Base-by-base conservation (phyloP, 495 filamentous ascomycete species). In the Trichoderma asperelloides region DNA sequence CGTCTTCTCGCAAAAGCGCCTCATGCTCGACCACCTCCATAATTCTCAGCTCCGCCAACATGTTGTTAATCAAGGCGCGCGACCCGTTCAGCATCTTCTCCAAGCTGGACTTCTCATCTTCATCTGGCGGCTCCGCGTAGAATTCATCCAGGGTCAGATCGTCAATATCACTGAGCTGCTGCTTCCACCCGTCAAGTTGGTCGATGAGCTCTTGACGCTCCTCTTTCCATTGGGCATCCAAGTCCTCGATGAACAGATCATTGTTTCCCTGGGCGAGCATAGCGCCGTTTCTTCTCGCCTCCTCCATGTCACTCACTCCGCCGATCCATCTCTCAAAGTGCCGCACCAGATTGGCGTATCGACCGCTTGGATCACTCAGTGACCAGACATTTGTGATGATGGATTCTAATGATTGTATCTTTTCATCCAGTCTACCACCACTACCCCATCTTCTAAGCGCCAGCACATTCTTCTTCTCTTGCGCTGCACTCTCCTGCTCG, bases 291-390 rank as follows among this genome's bases (percentile, higher is more conserved):
- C 75, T 68, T 65, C 80, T 73, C 27, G 74, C 69, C 8, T 74
- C 70, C 47, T 81, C 67, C 7, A 84, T 72, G 25, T 76, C 74
- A 40, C 77, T 76, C 62, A 79, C 78, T 49, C 72, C 69, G 2
- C 70, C 71, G 30, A 78, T 71, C 86, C 86, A 87, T 51, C 66
- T 73, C 71, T 84, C 84, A 73, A 87, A 87, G 49, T 73, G 74
- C 65, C 73, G 67, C 25, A 81, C 80, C 3, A 82, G 71, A 47
- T 79, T 77, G 60, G 71, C 72, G 69, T 84, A 83, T 71, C 80
- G 75, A 0, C 86, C 84, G 21, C 77, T 79, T 0, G 75, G 68
- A 60, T 84, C 82, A 51, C 80, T 75, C 66, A 84, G 68, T 47
- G 72, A 73, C 80, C 85, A 85, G 21, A 84, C 70, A 55, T 81